These are phyloP conservation scores for Pseudoscleropodium purum DNA, from an alignment of 225 moss, liverwort and hornwort genomes.

Conservation along the genomic window DNA sequence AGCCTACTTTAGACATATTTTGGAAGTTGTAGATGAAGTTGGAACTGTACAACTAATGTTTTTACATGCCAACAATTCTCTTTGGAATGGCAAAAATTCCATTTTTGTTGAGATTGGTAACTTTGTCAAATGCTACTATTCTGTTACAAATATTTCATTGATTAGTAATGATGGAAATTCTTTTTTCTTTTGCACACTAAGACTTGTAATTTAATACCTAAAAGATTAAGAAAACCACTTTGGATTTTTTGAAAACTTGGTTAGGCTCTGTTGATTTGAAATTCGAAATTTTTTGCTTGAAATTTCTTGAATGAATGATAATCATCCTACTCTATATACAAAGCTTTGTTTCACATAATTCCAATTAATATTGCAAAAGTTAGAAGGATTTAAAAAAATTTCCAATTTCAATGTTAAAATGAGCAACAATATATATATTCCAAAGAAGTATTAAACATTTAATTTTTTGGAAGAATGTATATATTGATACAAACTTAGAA, in stretches of 20 bases:
- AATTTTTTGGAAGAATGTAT: too few species aligned
- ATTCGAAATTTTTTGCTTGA: neutral
- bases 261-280: rapidly evolving
- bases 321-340: neutral
- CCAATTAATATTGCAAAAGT: neutral
- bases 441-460: neutral
- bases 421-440: neutral
- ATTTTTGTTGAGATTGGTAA: neutral
- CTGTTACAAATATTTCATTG: neutral
- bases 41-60: neutral
- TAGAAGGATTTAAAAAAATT: neutral
- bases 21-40: neutral
- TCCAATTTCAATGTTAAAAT: neutral
- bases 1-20: neutral
- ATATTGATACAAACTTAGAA: neutral
- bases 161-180: neutral
- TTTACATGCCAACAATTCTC: rapidly evolving
- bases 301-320: neutral
- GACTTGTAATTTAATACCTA: neutral
- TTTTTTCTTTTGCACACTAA: neutral
- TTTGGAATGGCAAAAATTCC: neutral
- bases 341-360: neutral
- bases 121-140: neutral
- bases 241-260: neutral
- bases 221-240: too few species aligned